Evolutionary conservation across 148 eudicot genomes (phyloP).

Genomic region (Silene conica): DNA sequence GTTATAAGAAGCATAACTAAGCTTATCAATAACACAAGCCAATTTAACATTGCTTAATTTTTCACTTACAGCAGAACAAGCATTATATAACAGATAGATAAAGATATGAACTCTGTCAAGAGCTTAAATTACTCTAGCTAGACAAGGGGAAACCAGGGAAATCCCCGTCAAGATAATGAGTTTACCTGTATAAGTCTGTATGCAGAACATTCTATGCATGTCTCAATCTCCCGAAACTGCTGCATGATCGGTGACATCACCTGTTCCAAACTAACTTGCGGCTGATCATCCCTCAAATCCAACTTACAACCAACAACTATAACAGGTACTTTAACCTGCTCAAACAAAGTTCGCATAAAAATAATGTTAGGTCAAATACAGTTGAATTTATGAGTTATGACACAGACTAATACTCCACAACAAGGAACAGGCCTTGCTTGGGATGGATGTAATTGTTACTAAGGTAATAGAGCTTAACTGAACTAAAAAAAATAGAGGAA

Average conservation of each 20-base stretch:
- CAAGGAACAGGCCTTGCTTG: background rate
- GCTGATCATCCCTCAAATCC: slow-evolving; percentile 80
- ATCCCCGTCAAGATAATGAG: background rate
- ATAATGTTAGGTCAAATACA: background rate
- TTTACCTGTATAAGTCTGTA: slow-evolving; percentile 72
- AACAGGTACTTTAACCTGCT: slow-evolving; percentile 83
- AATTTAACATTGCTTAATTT: background rate
- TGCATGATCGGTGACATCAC: slow-evolving; percentile 97
- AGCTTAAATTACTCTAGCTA: background rate
- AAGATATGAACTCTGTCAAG: background rate
- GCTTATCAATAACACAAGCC: background rate
- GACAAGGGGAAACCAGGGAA: background rate
- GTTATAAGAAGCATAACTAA: background rate
- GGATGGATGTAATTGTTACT: too few species aligned
- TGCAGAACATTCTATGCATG: slow-evolving; percentile 93
- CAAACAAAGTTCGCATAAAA: slow-evolving; percentile 12
- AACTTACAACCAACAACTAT: slow-evolving; percentile 96
- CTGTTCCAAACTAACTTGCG: slow-evolving; percentile 71
- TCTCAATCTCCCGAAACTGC: slow-evolving; percentile 94
- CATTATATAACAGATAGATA: background rate
- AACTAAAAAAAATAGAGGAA: too few species aligned
- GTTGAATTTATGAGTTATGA: background rate
- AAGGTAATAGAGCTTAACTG: too few species aligned
- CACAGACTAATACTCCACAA: background rate
- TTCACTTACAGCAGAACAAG: too few species aligned